Evolutionary conservation across 345 rosid genomes (phyloP).

Genomic region (Eucalyptus urophylla): DNA sequence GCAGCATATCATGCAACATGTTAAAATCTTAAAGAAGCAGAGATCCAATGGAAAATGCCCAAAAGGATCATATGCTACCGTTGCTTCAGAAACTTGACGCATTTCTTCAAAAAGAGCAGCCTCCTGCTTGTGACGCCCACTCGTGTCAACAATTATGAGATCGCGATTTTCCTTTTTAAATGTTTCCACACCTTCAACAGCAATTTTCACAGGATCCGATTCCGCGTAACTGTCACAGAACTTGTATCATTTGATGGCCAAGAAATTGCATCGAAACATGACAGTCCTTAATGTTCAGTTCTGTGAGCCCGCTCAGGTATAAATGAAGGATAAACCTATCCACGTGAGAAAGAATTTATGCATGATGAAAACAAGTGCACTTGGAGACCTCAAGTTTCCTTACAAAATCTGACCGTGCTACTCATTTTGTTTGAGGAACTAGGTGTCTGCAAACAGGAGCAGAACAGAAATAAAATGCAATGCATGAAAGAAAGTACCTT

Average conservation of each 20-base stretch:
- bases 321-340: neutral
- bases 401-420: neutral
- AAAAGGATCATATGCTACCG: conserved; percentile 25
- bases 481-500: conserved; percentile 18
- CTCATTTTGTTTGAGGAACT: neutral
- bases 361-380: neutral
- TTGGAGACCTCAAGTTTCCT: neutral
- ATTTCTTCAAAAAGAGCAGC: conserved; percentile 95
- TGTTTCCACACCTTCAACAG: conserved; percentile 85
- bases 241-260: neutral
- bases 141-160: conserved; percentile 87
- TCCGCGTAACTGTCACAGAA: conserved; percentile 58
- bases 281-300: neutral
- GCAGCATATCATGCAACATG: conserved; percentile 3
- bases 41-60: neutral
- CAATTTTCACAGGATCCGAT: conserved; percentile 92
- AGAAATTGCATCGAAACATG: neutral
- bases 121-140: conserved; percentile 97
- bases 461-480: neutral
- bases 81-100: conserved; percentile 97
- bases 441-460: neutral
- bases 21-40: neutral
- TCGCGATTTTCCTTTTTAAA: conserved; percentile 81
- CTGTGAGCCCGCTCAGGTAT: neutral
- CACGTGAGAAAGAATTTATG: neutral